Evolutionary conservation across 2,329 filamentous ascomycete genomes (phyloP), one percentile per base, ranked within the genome.

Genomic region (Juglanconis oblonga): DNA sequence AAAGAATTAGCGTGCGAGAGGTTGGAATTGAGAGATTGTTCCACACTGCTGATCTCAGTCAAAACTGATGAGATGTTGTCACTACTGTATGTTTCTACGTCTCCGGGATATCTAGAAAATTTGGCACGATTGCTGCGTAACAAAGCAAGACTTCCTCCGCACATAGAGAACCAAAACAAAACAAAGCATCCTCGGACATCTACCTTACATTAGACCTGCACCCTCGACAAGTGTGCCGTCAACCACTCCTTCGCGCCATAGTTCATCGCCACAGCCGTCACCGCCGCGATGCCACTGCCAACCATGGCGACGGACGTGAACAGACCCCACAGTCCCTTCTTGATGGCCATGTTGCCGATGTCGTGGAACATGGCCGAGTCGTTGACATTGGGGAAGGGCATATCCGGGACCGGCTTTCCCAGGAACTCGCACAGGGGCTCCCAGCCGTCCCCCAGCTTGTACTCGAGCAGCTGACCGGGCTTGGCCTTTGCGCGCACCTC

Each of bases 391-490:
- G 61, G 61, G 17, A 63, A 63, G 0, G 58, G 61, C 51, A 58
- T 38, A 6, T 61, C 47, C 14, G 61, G 61, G 14, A 63, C 48
- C 7, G 55, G 55, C 55, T 55, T 61, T 3, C 61, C 61, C 9
- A 63, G 42, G 35, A 63, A 61, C 42, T 53, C 48, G 29, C 61
- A 63, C 55, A 63, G 51, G 5, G 58, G 58, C 33, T 48, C 61
- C 61, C 61, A 63, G 2, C 61, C 61, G n/a, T 63, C 61, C 13
- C 52, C 61, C 9, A 63, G 38, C 44, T 58, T 61, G 44, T 58
- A 61, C 36, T 63, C 58, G 32, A 63, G 32, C 45, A 63, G 55
- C 45, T 52, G 40, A 11, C 52, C 61, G 3, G 36, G 32, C 5
- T 11, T 44, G 4, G 52, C 61, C 32, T 56, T 60, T 13, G 54